Evolutionary conservation across 2,329 filamentous ascomycete species (phyloP), one percentile per base, ranked within the genome.

Genomic region (Parastagonospora nodorum): DNA sequence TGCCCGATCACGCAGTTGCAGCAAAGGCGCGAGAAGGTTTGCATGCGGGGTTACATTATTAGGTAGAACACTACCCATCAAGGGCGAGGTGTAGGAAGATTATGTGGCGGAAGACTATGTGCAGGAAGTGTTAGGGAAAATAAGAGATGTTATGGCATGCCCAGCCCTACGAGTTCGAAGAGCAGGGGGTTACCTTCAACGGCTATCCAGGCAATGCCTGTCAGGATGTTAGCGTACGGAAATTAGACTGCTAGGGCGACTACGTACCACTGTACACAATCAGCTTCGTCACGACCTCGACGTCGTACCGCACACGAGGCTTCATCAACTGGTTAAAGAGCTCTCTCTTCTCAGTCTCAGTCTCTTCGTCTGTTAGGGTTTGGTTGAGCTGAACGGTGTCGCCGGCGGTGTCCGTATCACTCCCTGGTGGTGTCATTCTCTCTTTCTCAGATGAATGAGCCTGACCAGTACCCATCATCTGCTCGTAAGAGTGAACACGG

Each of bases 281-380:
- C 53, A 99, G 75, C 76, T 97, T 97, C 5, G 94, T 97, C 32
- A 99, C 89, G 33, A 99, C 93, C 74, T 99, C 94, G n/a, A 97
- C 93, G 75, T 99, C 94, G 68, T 97, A 99, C 63, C 92, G 82
- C 52, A 97, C 92, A 60, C 94, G 85, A 42, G 94, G 92, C 75
- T 88, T 90, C 57, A 92, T 87, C 48, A 97, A 80, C 68, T 83
- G 85, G 38, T 87, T 88, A 73, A 97, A 97, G 72, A 97, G 87
- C 69, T 95, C 89, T 61, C 72, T 60, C 36, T 74, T 71, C 52
- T 77, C 73, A 29, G 74, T 71, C 51, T 77, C 73, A 10, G 69
- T 69, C 40, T 73, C 67, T 46, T 74, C 71, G 5, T 71, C 69
- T 2, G 42, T 59, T 1, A 66, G 67, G 27, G 41, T 59, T 38